Conservation (phyloP, 2,329 filamentous ascomycete genomes). For the Hawksworthiomyces lignivorus region DNA sequence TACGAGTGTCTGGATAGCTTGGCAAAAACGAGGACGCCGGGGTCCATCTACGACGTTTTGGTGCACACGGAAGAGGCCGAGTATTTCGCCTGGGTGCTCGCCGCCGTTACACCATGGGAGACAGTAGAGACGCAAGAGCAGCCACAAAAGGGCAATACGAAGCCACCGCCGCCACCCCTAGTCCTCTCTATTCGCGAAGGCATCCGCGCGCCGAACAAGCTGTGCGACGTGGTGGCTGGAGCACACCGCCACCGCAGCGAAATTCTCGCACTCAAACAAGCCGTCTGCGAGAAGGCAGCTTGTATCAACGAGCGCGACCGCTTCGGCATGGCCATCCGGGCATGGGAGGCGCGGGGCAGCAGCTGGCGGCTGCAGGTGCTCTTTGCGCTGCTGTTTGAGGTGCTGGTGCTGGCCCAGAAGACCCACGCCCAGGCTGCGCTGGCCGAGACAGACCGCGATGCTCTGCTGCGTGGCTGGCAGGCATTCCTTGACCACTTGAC, state of each 20-base stretch:
- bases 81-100: conserved; percentile 72
- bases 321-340: conserved; percentile 66
- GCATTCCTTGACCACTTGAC: conserved; percentile 47
- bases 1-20: conserved; percentile 58
- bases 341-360: conserved; percentile 55
- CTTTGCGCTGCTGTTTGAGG: conserved; percentile 59
- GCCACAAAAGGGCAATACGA: neutral
- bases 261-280: conserved; percentile 36
- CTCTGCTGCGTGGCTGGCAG: conserved; percentile 44
- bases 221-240: conserved; percentile 52
- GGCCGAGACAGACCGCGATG: conserved; percentile 31
- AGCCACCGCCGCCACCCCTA: conserved; percentile 42
- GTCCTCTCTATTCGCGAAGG: conserved; percentile 65
- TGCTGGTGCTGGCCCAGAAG: conserved; percentile 25
- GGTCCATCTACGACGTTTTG: conserved; percentile 45
- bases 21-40: conserved; percentile 32
- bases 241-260: conserved; percentile 15
- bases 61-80: conserved; percentile 54
- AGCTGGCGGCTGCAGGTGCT: conserved; percentile 67
- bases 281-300: conserved; percentile 35
- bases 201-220: conserved; percentile 70
- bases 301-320: conserved; percentile 49
- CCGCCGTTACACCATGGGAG: conserved; percentile 68
- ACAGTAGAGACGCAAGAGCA: conserved; percentile 30
- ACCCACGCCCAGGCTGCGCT: conserved; percentile 8